phyloP scores from a whole-genome alignment of 768 basidiomycete genomes.

The Obba rivulosa region DNA sequence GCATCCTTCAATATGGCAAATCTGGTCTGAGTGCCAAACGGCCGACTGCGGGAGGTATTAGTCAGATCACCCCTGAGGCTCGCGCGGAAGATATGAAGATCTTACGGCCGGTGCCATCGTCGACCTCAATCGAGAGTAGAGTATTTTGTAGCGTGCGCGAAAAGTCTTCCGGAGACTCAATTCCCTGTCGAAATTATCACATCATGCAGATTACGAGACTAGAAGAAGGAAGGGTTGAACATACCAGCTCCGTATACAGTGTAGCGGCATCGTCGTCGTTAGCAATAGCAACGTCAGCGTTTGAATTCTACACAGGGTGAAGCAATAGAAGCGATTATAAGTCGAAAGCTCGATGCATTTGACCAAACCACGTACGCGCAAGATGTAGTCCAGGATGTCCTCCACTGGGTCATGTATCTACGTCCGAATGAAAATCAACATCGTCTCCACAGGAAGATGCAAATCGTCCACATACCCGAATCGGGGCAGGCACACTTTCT shows the following conservation, averaged over 20 bases:
- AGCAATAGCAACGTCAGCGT: slow-evolving; percentile 9
- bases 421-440: too few species aligned
- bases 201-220: too few species aligned
- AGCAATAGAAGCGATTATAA: too few species aligned
- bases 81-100: neutral
- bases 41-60: too few species aligned
- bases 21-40: neutral
- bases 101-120: slow-evolving; percentile 7
- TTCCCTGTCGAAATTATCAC: neutral
- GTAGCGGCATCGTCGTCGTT: slow-evolving; percentile 6
- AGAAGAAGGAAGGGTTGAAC: too few species aligned
- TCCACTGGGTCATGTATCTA: neutral
- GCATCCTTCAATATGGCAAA: too few species aligned
- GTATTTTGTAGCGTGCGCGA: neutral
- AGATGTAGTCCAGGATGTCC: slow-evolving; percentile 1
- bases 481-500: neutral
- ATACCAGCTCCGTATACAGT: slow-evolving; percentile 5
- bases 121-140: slow-evolving; percentile 8
- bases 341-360: neutral
- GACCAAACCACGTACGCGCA: neutral
- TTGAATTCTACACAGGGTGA: slow-evolving; percentile 3
- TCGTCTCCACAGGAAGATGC: too few species aligned
- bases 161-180: slow-evolving; percentile 2
- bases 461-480: neutral
- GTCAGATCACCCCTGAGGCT: too few species aligned